Conservation (phyloP, 176 grass and related monocot species). For the Oryza meyeriana region DNA sequence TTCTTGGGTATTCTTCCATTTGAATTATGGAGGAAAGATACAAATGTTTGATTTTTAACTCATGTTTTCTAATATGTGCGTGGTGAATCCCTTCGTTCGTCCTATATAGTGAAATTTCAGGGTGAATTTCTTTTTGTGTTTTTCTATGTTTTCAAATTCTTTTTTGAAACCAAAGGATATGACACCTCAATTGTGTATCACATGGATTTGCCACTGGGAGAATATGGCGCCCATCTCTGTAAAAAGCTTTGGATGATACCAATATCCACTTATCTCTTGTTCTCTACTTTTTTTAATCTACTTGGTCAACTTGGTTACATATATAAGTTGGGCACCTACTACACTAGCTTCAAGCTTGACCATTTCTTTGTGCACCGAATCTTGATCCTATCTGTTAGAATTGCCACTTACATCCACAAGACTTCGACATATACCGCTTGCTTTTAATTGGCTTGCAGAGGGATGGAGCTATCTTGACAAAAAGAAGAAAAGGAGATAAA, state of each 20-base stretch:
- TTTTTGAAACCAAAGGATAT: too few species aligned
- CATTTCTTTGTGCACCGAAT: slow-evolving; percentile 1
- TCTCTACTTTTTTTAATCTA: not conserved
- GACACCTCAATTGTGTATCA: too few species aligned
- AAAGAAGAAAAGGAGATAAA: not conserved
- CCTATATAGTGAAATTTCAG: too few species aligned
- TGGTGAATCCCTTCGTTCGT: too few species aligned
- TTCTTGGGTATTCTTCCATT: too few species aligned
- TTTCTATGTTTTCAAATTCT: too few species aligned
- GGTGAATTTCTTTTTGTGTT: too few species aligned
- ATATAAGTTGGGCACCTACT: not conserved
- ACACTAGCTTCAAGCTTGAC: not conserved
- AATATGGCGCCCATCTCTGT: not conserved
- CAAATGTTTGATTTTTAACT: too few species aligned
- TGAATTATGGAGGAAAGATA: too few species aligned
- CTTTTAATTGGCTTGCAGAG: slow-evolving; percentile 1
- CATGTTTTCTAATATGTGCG: too few species aligned
- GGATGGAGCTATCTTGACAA: not conserved
- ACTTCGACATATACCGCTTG: not conserved
- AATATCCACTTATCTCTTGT: slow-evolving; percentile 15
- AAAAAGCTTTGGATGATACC: not conserved
- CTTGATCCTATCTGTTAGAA: not conserved
- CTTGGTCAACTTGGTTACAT: slow-evolving; percentile 15
- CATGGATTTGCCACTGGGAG: not conserved
- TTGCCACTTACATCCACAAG: not conserved